A percentile compares a stretch with the other conserved stretches of the same genome.
phyloP scores from a whole-genome alignment of 2,329 filamentous ascomycete genomes.

The Colletotrichum somersetense region DNA sequence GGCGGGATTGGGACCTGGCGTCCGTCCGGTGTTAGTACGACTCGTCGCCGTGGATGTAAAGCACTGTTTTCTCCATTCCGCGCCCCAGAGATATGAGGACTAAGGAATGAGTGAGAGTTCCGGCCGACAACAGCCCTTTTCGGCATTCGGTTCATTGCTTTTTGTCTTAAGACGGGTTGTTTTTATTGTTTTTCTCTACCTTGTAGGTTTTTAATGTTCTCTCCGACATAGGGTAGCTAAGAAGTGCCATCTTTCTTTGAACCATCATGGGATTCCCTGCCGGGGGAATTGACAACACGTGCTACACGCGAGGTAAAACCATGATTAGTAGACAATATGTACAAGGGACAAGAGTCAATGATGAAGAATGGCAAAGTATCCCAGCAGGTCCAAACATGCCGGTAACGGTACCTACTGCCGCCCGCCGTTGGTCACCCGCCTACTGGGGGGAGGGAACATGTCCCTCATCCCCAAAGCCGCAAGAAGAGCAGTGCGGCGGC shows the following conservation, averaged over 20 bases:
- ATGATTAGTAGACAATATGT: not conserved
- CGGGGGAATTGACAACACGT: not conserved
- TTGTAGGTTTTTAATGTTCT: not conserved
- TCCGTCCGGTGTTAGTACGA: constrained; percentile 21
- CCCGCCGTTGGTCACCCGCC: constrained; percentile 8
- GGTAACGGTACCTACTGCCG: constrained; percentile 2
- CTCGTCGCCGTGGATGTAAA: constrained; percentile 18
- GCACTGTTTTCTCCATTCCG: not conserved
- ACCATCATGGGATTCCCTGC: not conserved
- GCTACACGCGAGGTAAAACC: not conserved
- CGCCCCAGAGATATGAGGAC: not conserved
- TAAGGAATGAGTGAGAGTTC: constrained; percentile 2
- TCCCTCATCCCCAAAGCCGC: constrained; percentile 21
- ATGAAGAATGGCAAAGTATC: constrained; percentile 4
- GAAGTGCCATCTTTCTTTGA: constrained; percentile 7
- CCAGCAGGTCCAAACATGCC: constrained; percentile 2
- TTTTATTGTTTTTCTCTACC: not conserved
- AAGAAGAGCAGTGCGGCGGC: constrained; percentile 34
- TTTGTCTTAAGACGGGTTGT: not conserved
- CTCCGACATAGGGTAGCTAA: not conserved
- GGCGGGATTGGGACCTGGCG: constrained; percentile 8
- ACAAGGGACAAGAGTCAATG: not conserved
- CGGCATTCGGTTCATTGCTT: constrained; percentile 36
- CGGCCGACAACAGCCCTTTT: constrained; percentile 37
- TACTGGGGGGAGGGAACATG: not conserved